A percentile compares a stretch with the other conserved stretches of the same genome.
Evolutionary conservation across 257 asterid species (phyloP).

Genomic region (Osmanthus fragrans): DNA sequence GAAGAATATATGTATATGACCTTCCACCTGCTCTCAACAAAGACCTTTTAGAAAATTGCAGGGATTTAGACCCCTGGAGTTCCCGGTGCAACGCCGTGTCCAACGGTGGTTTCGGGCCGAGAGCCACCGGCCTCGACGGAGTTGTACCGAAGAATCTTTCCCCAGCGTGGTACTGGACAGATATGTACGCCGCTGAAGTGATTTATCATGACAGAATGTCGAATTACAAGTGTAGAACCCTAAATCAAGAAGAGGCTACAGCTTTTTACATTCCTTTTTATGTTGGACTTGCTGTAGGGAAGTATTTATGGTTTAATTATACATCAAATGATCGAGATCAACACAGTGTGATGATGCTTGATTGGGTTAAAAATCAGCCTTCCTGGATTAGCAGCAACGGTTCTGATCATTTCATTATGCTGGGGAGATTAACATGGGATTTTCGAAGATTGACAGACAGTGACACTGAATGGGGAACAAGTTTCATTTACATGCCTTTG

Average conservation of each 20-base stretch:
- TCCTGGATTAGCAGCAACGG: neutral
- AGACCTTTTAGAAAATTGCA: constrained; percentile 41
- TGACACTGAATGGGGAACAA: constrained; percentile 11
- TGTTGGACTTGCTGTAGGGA: constrained; percentile 6
- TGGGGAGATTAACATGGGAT: constrained; percentile 13
- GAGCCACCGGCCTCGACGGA: neutral
- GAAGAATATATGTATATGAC: constrained; percentile 51
- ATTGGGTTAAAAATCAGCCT: constrained; percentile 10
- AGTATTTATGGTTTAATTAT: neutral
- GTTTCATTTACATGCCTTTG: constrained; percentile 1
- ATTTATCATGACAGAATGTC: neutral
- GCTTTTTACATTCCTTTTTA: constrained; percentile 14
- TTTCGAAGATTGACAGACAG: constrained; percentile 4
- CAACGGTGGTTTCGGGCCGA: constrained; percentile 47
- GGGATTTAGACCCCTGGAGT: constrained; percentile 46
- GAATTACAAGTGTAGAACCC: constrained; percentile 7
- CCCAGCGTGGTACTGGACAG: constrained; percentile 12
- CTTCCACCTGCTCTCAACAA: constrained; percentile 45
- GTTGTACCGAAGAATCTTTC: neutral
- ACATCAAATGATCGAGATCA: neutral
- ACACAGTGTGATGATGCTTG: neutral
- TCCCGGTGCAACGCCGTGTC: constrained; percentile 46
- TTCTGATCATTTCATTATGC: constrained; percentile 7
- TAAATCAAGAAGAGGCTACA: neutral
- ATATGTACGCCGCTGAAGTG: neutral